Percentiles rank a stretch among this genome's conserved stretches.
Conservation (phyloP, 2,329 filamentous ascomycete genomes). For the Aciculosporium take region DNA sequence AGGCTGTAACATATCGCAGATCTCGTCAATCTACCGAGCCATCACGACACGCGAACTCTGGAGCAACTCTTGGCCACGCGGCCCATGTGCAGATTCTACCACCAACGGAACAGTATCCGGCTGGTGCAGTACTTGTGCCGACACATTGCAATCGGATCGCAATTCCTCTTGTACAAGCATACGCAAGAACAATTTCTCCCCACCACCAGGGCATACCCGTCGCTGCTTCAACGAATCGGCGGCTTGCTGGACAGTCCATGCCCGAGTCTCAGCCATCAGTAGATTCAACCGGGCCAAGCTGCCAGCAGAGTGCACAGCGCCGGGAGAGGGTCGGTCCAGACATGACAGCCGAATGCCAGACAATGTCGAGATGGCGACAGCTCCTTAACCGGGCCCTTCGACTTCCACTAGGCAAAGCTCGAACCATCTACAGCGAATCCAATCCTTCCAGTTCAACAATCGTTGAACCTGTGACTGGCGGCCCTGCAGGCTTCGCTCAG, state of each 20-base stretch:
- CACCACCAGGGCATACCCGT: conserved; percentile 1
- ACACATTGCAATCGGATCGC: background rate
- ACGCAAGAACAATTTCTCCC: background rate
- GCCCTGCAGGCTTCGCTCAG: background rate
- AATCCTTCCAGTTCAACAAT: conserved; percentile 6
- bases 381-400: conserved; percentile 14
- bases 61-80: background rate
- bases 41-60: background rate
- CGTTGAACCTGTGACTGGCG: background rate
- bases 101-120: background rate
- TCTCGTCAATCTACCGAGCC: background rate
- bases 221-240: background rate
- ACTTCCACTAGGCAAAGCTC: conserved; percentile 20
- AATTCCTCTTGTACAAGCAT: background rate
- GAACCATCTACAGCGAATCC: conserved; percentile 20
- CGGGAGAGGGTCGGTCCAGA: background rate
- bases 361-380: conserved; percentile 15
- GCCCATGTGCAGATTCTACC: background rate
- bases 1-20: conserved; percentile 5
- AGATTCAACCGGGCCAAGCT: background rate
- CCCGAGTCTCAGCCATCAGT: background rate
- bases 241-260: background rate
- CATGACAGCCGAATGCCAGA: background rate
- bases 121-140: background rate
- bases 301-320: background rate